These are phyloP conservation scores for Aspergillus bombycis DNA, from an alignment of 2,329 filamentous ascomycete genomes.

Conservation along the genomic window DNA sequence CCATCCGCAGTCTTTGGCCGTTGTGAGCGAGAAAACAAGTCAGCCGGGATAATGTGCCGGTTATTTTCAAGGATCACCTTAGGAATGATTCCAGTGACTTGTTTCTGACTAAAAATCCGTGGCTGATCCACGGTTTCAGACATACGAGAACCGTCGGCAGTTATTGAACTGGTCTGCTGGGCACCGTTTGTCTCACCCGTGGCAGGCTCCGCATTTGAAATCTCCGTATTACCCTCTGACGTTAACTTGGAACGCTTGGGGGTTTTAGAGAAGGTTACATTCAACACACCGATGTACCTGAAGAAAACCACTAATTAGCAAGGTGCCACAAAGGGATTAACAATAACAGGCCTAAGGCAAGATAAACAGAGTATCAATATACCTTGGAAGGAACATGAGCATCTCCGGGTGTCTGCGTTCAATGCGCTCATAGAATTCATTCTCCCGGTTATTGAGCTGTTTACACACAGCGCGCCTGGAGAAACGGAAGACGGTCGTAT, in stretches of 20 bases:
- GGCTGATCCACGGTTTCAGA: constrained; percentile 39
- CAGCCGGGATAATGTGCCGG: constrained; percentile 85
- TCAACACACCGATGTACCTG: constrained; percentile 95
- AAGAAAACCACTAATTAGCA: constrained; percentile 1
- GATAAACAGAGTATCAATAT: constrained; percentile 44
- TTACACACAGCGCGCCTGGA: constrained; percentile 96
- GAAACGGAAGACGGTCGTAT: constrained; percentile 95
- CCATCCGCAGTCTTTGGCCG: constrained; percentile 41
- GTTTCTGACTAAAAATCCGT: constrained; percentile 72
- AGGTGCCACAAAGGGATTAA: background rate
- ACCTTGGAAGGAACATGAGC: constrained; percentile 84
- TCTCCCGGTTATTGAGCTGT: constrained; percentile 95
- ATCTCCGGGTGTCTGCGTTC: constrained; percentile 89
- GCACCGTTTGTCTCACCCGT: constrained; percentile 10
- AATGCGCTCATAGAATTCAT: constrained; percentile 97
- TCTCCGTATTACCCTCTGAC: constrained; percentile 33
- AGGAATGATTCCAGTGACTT: constrained; percentile 74
- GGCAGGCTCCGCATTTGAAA: constrained; percentile 18
- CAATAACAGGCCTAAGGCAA: background rate
- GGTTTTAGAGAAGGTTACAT: constrained; percentile 90
- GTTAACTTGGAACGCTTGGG: constrained; percentile 61
- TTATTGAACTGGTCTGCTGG: constrained; percentile 18
- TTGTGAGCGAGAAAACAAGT: constrained; percentile 70
- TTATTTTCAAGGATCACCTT: constrained; percentile 95
- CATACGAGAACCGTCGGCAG: constrained; percentile 17